Base-by-base conservation (phyloP, 2,329 filamentous ascomycete genomes). In the Talaromyces sp. region DNA sequence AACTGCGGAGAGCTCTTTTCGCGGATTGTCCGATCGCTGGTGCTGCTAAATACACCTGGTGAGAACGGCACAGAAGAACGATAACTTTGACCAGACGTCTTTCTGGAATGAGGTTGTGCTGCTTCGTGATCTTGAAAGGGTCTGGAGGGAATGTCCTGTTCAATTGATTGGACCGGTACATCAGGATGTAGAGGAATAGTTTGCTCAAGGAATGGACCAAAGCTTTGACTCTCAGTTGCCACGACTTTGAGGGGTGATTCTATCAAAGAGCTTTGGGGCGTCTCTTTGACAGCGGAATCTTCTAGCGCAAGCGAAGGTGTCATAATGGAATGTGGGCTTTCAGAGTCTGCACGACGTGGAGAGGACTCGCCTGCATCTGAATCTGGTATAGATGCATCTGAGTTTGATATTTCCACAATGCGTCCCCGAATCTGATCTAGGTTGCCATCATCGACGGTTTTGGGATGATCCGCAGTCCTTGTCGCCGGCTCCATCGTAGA, bases 1-100 rank as follows among this genome's bases (percentile, higher is more conserved):
- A 77, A 45, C 31, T 69, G 71, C 45, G 73, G 69, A 6, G 77
- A 68, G 41, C 69, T 72, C 33, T 72, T 73, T 58, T 74, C 74
- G 35, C 75, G 73, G 56, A 77, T 48, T 19, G 71, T 70, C 61
- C 75, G 70, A 22, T 72, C 72, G 16, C 67, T 69, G 43, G 68
- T 70, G 1, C 68, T 68, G 11, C 69, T 68, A 14, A 69, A 60
- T 24, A 68, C 64, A 1, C 64, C 64, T 13, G 73, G 60, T 4
- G 67, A 67, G 33, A 64, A 64, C 39, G 69, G 69, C 22, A 67
- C 64, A 4, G 68, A 60, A 33, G 66, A 72, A 47, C 70, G 68
- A 10, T 68, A 71, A 2, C 72, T 69, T 39, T 70, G 70, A 1
- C 70, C 70, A 1, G 59, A 63, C 8, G 31, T 39, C 19, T 62